A percentile compares a stretch with the other conserved stretches of the same genome.
phyloP scores from a whole-genome alignment of 1,284 basidiomycete genomes.

The Leccinum pachyderme region DNA sequence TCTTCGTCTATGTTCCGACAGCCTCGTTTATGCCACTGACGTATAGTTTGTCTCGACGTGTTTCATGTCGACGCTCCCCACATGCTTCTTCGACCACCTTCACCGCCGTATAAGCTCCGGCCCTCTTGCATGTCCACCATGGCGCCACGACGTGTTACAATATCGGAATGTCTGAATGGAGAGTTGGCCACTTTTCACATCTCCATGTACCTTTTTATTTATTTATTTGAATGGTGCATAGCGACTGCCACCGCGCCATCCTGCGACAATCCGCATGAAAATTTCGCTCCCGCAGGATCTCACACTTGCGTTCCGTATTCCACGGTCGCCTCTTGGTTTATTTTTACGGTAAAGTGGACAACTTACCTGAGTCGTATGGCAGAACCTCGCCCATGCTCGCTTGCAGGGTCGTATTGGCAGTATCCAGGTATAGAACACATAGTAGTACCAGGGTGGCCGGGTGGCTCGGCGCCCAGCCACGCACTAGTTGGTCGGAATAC shows the following conservation, averaged over 20 bases:
- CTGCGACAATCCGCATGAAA: constrained; percentile 6
- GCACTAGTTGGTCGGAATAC: constrained; percentile 1
- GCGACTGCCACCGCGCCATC: background rate
- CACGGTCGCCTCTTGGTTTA: constrained; percentile 1
- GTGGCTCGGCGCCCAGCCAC: constrained; percentile 5
- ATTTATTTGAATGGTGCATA: background rate
- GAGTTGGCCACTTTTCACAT: constrained; percentile 6
- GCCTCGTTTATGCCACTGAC: constrained; percentile 18
- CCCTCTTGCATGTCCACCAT: constrained; percentile 1
- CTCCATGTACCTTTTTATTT: constrained; percentile 4
- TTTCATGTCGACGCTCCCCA: constrained; percentile 31
- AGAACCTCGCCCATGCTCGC: constrained; percentile 8
- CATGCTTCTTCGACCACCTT: constrained; percentile 19
- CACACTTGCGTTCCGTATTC: constrained; percentile 8
- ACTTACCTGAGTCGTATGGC: constrained; percentile 16
- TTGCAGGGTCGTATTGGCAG: constrained; percentile 9
- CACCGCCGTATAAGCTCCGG: constrained; percentile 17
- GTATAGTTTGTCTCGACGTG: constrained; percentile 21
- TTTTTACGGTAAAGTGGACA: constrained; percentile 6
- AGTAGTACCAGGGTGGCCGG: constrained; percentile 6
- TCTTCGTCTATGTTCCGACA: constrained; percentile 5
- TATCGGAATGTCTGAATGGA: background rate
- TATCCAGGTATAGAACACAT: constrained; percentile 14
- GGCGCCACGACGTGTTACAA: constrained; percentile 4
- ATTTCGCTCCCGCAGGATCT: background rate